Evolutionary conservation across 2,329 filamentous ascomycete species (phyloP), one percentile per base, ranked within the genome.

Genomic region (Colletotrichum salicis): DNA sequence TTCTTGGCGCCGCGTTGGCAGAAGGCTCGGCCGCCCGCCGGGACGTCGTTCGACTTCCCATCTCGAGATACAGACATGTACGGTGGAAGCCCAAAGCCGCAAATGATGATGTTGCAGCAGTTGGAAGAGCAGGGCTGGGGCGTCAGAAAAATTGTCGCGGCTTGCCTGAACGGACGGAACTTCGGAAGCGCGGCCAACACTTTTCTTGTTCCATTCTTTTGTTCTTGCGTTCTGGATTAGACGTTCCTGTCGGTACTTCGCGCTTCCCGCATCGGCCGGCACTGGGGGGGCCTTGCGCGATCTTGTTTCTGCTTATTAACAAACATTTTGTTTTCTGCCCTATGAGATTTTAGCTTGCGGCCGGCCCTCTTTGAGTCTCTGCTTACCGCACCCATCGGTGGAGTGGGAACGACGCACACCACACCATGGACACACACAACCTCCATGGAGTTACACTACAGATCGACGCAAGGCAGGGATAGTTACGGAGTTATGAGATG

Each of bases 201-300:
- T 22, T 27, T 45, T 37, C 13, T 41, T 24, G 7, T 11, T n/a
- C n/a, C 19, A 29, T 11, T 19, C 55, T 29, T n/a, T n/a, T 22
- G 2, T 55, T 24, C 22, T 29, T 27, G 13, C n/a, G 52, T 29
- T 24, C 22, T 13, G 1, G 52, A 5, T 55, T 29, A 51, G 58
- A 60, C 27, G 31, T 33, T 35, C 31, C 24, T 45, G 33, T 64
- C 67, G 41, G 59, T 59, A 69, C 56, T 61, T 67, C 24, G 57
- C 68, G 31, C 57, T 62, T 67, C 37, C 68, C 48, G 63, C 56
- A 51, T 37, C 48, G 27, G 63, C 67, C 64, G 64, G 57, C 57
- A 57, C 29, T 62, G 37, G 12, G 6, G 5, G 22, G 5, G 22
- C 6, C 19, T 19, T 48, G 41, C 37, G 19, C 13, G n/a, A 2